Evolutionary conservation across 306 rosid species (phyloP).

Genomic region (Cicer arietinum): DNA sequence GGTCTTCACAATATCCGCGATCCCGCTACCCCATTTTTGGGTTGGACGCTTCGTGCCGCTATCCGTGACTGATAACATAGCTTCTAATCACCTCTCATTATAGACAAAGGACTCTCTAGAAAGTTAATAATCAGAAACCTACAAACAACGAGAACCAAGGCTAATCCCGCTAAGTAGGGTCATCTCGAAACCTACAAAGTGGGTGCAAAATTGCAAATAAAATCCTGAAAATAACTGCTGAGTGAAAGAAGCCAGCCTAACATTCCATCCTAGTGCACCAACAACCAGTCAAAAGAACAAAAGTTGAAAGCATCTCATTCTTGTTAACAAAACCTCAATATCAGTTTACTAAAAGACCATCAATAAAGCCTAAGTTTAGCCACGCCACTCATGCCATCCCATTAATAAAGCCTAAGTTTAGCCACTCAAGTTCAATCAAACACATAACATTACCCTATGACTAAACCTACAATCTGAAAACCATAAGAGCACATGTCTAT

Average conservation of each 20-base stretch:
- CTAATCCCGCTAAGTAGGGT: too few relatives aligned
- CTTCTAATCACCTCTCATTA: not conserved
- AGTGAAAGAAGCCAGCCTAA: not conserved
- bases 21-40: too few relatives aligned
- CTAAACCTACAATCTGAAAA: not conserved
- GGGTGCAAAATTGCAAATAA: constrained; percentile 25
- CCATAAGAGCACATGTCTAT: constrained; percentile 1
- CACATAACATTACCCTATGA: not conserved
- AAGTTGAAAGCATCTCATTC: not conserved
- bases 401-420: constrained; percentile 28
- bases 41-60: too few relatives aligned
- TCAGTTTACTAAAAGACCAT: not conserved
- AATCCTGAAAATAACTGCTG: constrained; percentile 2
- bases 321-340: constrained; percentile 3
- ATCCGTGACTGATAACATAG: too few relatives aligned
- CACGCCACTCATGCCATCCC: constrained; percentile 29
- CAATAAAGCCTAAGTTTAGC: constrained; percentile 33
- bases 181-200: not conserved
- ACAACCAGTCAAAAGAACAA: constrained; percentile 14
- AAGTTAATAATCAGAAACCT: not conserved
- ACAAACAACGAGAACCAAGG: too few relatives aligned
- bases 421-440: constrained; percentile 17
- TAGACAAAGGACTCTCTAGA: constrained; percentile 15
- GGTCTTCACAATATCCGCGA: too few relatives aligned
- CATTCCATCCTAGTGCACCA: constrained; percentile 14